phyloP scores from a whole-genome alignment of 2,329 filamentous ascomycete species.

The Rhexocercosporidium sp. region DNA sequence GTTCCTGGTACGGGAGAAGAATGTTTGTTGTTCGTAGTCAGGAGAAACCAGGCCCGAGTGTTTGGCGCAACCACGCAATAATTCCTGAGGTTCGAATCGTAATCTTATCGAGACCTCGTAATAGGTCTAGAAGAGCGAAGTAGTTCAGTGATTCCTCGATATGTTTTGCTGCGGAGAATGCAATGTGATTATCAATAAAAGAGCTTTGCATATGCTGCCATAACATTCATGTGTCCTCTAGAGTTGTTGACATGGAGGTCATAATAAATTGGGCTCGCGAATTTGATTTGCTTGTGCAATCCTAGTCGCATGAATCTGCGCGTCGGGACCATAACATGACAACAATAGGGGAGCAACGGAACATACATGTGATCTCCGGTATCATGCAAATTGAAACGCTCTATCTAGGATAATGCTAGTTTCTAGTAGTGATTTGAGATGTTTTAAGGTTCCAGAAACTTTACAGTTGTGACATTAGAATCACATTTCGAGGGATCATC shows the following conservation, averaged over 20 bases:
- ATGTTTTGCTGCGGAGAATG: not conserved
- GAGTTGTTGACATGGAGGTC: constrained; percentile 30
- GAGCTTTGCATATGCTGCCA: not conserved
- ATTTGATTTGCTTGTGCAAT: constrained; percentile 15
- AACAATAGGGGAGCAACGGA: constrained; percentile 15
- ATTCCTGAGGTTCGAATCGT: not conserved
- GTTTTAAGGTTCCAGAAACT: constrained; percentile 14
- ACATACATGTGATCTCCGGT: constrained; percentile 31
- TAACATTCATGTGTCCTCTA: constrained; percentile 23
- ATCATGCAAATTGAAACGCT: constrained; percentile 35
- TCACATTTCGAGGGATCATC: constrained; percentile 20
- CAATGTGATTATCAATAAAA: not conserved
- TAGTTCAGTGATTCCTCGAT: not conserved
- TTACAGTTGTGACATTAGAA: constrained; percentile 13
- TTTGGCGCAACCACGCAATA: constrained; percentile 10
- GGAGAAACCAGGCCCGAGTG: constrained; percentile 14
- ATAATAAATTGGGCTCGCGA: constrained; percentile 16
- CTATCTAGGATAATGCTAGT: constrained; percentile 16
- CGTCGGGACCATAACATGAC: constrained; percentile 18
- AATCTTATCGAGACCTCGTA: not conserved
- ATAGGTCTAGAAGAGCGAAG: not conserved
- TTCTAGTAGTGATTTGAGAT: not conserved
- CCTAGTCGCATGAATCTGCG: constrained; percentile 28
- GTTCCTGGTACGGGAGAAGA: constrained; percentile 4
- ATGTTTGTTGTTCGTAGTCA: constrained; percentile 28